Base-by-base conservation (phyloP, 139 green algal genomes). In the Limnomonas spitsbergensis region DNA sequence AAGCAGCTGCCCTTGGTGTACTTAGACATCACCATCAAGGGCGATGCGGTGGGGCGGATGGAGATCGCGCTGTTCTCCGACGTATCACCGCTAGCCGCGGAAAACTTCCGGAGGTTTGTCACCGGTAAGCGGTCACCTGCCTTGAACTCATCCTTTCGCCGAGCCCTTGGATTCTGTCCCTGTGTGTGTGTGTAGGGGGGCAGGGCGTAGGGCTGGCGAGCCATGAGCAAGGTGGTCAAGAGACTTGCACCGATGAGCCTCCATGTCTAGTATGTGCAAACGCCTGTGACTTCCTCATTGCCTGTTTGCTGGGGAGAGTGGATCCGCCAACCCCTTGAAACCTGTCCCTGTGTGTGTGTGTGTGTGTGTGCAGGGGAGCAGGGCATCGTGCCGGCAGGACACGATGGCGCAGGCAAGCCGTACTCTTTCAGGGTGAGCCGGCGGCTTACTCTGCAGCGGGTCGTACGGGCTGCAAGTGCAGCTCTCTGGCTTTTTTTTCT, bases 31-130 rank as follows among this genome's bases (percentile, higher is more conserved):
- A 70, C 14, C 56, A 32, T 70, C 29, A 20, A 77, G 37, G 79
- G 80, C 75, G 73, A 81, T 53, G 75, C 84, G 34, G 53, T 85
- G 6, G 82, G 82, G 3, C 75, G 88, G 3, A 87, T 92, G 1
- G 82, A 87, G 68, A 87, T 92, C 40, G 81, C 84, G 27, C 53
- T 92, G 38, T 92, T 89, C 61, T 81, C 76, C 4, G 72, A 89
- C 36, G 78, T 78, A 2, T 71, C 42, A 40, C 75, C 72, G 31
- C 39, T 70, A 24, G 81, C 84, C 0, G 89, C 89, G 3, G 90
- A 94, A 67, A 94, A 94, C 82, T 93, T 91, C 81, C 75, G 90
- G 9, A 80, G 83, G 73, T 81, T 92, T 42, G 88, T 83, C 77
- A 91, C 88, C 2, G 82, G 78, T 86, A 54, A 2, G 69, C 32